Conservation (phyloP, 2,329 filamentous ascomycete species). For the Colletotrichum sp. region DNA sequence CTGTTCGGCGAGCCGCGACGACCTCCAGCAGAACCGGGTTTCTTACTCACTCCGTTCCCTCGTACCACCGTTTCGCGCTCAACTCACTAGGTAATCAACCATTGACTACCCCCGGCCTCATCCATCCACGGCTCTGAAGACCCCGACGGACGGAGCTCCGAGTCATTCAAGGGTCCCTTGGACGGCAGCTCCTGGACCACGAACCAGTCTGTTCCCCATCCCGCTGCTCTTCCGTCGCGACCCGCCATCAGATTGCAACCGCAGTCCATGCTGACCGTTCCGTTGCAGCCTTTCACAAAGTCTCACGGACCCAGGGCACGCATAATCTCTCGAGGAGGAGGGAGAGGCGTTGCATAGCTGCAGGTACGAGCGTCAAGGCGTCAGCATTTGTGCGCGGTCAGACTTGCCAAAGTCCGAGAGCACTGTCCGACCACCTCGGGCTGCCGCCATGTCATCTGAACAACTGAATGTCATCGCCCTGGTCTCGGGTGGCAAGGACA, state of each 20-base stretch:
- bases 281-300: background rate
- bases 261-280: background rate
- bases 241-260: background rate
- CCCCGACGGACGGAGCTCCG: constrained; percentile 3
- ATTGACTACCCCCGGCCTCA: background rate
- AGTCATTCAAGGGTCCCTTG: constrained; percentile 11
- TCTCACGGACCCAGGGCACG: background rate
- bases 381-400: background rate
- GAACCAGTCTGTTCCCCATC: constrained; percentile 6
- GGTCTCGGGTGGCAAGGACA: constrained; percentile 97
- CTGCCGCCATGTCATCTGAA: constrained; percentile 43
- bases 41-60: background rate
- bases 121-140: background rate
- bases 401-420: background rate
- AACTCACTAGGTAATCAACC: background rate
- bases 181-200: background rate
- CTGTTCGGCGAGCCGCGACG: background rate
- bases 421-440: background rate
- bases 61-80: background rate
- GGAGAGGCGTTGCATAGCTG: background rate
- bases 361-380: background rate
- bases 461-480: constrained; percentile 83
- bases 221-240: background rate
- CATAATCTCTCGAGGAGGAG: background rate
- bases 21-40: background rate